These are phyloP conservation scores for Ensete glaucum DNA, from an alignment of 176 grass and related monocot genomes.

Conservation along the genomic window DNA sequence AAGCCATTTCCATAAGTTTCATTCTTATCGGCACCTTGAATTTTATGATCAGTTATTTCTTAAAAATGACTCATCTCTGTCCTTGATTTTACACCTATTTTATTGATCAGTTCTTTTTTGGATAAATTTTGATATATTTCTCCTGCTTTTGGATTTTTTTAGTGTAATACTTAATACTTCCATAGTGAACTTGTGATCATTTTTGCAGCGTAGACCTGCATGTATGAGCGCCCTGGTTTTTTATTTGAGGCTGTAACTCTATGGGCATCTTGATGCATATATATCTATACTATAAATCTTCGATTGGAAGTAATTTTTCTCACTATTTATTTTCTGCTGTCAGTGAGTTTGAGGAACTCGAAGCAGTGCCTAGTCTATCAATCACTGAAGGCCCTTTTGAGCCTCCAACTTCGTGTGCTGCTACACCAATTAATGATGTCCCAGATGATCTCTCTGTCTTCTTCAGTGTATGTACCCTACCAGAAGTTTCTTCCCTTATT, in stretches of 20 bases:
- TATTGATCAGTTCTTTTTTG: too few species aligned
- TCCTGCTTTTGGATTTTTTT: too few species aligned
- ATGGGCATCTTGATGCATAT: not conserved
- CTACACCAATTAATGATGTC: constrained; percentile 7
- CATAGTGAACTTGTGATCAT: too few species aligned
- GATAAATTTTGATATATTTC: too few species aligned
- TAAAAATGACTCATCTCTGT: too few species aligned
- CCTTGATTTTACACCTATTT: too few species aligned
- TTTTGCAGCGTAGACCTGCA: too few species aligned
- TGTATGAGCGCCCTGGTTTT: not conserved
- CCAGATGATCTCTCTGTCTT: constrained; percentile 24
- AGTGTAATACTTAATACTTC: too few species aligned
- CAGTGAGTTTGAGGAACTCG: constrained; percentile 42
- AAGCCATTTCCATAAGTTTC: too few species aligned
- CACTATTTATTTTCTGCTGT: not conserved
- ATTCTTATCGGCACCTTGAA: too few species aligned
- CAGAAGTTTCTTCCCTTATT: not conserved
- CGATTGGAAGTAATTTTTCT: not conserved
- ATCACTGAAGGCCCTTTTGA: constrained; percentile 31
- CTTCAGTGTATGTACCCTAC: constrained; percentile 21
- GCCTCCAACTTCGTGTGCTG: constrained; percentile 9
- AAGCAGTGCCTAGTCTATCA: constrained; percentile 38
- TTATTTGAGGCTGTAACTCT: not conserved
- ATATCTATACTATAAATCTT: not conserved
- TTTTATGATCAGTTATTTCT: too few species aligned